Conservation (phyloP, 169 alveolate species). For the Plasmodium knowlesi region DNA sequence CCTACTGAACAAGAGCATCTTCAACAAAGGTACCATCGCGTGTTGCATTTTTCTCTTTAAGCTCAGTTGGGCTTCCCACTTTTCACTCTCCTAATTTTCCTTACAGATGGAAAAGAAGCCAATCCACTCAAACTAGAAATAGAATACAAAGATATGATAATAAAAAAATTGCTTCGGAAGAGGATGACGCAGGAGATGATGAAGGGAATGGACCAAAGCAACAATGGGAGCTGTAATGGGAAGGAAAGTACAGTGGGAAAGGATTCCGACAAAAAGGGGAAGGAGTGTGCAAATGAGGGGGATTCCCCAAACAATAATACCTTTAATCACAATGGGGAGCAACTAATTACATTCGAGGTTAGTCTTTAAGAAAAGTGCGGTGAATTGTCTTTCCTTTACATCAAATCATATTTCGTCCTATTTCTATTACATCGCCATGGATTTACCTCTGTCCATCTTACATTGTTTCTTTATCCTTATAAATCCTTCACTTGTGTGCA, state of each 20-base stretch:
- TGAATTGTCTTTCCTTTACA: neutral
- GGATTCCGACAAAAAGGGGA: neutral
- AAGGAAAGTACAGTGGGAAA: neutral
- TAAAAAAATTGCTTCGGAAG: constrained; percentile 36
- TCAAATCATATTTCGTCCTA: neutral
- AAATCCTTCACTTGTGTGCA: neutral
- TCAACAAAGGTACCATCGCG: neutral
- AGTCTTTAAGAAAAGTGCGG: neutral
- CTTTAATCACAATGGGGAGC: constrained; percentile 1
- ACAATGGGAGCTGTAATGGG: neutral
- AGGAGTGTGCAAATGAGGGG: neutral
- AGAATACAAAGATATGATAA: constrained; percentile 70
- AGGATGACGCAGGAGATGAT: neutral
- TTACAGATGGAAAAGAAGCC: constrained; percentile 9
- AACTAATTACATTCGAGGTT: neutral
- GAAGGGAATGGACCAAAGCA: neutral
- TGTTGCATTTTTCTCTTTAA: neutral
- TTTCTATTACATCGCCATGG: neutral
- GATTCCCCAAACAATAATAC: neutral
- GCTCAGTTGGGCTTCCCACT: neutral
- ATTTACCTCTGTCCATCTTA: neutral
- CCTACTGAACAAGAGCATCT: neutral
- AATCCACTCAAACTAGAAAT: constrained; percentile 37
- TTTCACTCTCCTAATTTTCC: neutral
- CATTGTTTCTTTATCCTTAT: neutral